Conservation (phyloP, 2,329 filamentous ascomycete genomes). For the Aspergillus puulaauensis region DNA sequence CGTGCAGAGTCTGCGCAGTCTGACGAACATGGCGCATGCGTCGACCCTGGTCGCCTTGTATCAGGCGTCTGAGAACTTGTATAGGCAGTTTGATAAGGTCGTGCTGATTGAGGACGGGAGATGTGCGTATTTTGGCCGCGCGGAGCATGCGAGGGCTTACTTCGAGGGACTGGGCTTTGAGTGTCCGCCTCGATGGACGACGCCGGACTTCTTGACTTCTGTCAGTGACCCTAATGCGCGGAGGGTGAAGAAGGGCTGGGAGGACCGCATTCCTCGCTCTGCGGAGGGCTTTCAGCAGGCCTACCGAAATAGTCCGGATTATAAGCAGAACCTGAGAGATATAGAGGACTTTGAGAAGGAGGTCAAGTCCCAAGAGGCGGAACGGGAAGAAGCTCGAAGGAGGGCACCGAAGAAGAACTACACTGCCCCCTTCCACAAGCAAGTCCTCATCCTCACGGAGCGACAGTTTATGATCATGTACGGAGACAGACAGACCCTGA, state of each 20-base stretch:
- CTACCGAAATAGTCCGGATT: conserved; percentile 50
- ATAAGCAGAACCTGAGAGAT: conserved; percentile 46
- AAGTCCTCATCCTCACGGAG: conserved; percentile 57
- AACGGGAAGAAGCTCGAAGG: conserved; percentile 41
- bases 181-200: conserved; percentile 70
- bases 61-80: conserved; percentile 59
- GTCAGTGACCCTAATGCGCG: conserved; percentile 65
- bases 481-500: conserved; percentile 52
- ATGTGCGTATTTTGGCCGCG: conserved; percentile 69
- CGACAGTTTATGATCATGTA: conserved; percentile 53
- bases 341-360: conserved; percentile 55
- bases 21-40: conserved; percentile 63
- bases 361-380: conserved; percentile 41
- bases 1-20: conserved; percentile 63
- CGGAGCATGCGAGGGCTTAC: conserved; percentile 64
- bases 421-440: conserved; percentile 51
- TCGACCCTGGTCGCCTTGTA: conserved; percentile 69
- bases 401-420: conserved; percentile 52
- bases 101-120: conserved; percentile 66
- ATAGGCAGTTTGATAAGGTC: conserved; percentile 66
- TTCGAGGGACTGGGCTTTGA: conserved; percentile 71
- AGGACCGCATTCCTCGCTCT: conserved; percentile 56
- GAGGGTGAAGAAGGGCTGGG: conserved; percentile 55
- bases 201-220: conserved; percentile 74
- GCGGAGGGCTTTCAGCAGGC: conserved; percentile 55